Conservation (phyloP, 768 basidiomycete species). For the Auriculariales sp. region DNA sequence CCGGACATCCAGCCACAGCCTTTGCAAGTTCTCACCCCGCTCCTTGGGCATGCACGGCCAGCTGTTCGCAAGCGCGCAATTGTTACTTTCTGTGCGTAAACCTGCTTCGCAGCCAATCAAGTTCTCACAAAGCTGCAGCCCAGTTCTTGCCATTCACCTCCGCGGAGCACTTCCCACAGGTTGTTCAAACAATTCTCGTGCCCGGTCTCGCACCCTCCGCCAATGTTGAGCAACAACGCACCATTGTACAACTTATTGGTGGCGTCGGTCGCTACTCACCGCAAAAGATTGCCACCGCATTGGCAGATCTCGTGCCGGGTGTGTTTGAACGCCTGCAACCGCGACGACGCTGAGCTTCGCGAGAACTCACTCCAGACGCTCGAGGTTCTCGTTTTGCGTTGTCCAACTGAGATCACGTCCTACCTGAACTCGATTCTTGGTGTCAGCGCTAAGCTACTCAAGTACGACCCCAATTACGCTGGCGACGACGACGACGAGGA, state of each 20-base stretch:
- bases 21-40: conserved; percentile 50
- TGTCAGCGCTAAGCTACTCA: conserved; percentile 64
- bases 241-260: conserved; percentile 64
- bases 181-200: conserved; percentile 44
- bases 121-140: conserved; percentile 19
- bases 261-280: conserved; percentile 68
- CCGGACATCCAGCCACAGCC: conserved; percentile 42
- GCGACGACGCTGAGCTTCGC: conserved; percentile 70
- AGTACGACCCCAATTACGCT: conserved; percentile 83
- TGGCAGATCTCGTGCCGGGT: conserved; percentile 52
- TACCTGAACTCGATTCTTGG: conserved; percentile 58
- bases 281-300: conserved; percentile 41
- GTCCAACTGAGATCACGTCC: conserved; percentile 67
- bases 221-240: conserved; percentile 54
- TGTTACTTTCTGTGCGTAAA: conserved; percentile 35
- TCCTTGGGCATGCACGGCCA: conserved; percentile 59
- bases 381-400: conserved; percentile 71
- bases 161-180: conserved; percentile 41
- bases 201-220: conserved; percentile 40
- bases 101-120: background rate
- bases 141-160: conserved; percentile 69
- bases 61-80: conserved; percentile 92
- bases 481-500: conserved; percentile 55
- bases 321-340: conserved; percentile 52
- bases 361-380: conserved; percentile 79